Evolutionary conservation across 306 rosid genomes (phyloP).

Genomic region (Abrus pulchellus): DNA sequence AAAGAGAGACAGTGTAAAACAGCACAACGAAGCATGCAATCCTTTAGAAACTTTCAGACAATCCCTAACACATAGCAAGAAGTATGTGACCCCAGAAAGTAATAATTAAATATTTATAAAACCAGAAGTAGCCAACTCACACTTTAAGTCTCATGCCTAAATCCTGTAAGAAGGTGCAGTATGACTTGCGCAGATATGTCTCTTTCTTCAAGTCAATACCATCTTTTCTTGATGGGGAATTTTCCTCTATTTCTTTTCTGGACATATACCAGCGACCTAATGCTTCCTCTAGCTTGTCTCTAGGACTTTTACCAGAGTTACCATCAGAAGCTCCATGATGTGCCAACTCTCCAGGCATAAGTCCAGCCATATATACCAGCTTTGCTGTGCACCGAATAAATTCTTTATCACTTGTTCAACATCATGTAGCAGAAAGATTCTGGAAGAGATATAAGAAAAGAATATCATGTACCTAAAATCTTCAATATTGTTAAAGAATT

Average conservation of each 20-base stretch:
- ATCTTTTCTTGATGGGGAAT: conserved; percentile 86
- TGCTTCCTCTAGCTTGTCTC: conserved; percentile 52
- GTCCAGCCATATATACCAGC: conserved; percentile 52
- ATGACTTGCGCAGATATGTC: conserved; percentile 90
- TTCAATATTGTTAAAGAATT: conserved; percentile 26
- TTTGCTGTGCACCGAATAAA: conserved; percentile 40
- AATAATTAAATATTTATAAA: conserved; percentile 5
- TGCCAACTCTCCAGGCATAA: conserved; percentile 54
- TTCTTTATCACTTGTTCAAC: conserved; percentile 45
- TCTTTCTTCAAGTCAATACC: conserved; percentile 94
- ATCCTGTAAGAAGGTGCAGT: conserved; percentile 93
- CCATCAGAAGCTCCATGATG: conserved; percentile 49
- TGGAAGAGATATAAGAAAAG: conserved; percentile 40
- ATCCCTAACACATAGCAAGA: conserved; percentile 34
- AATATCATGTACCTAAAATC: conserved; percentile 37
- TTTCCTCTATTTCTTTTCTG: conserved; percentile 84
- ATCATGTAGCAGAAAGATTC: conserved; percentile 50
- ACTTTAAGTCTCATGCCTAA: conserved; percentile 97
- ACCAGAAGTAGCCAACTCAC: conserved; percentile 63
- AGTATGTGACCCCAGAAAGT: conserved; percentile 11
- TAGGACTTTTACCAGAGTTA: conserved; percentile 44
- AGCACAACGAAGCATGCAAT: conserved; percentile 12
- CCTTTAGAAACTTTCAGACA: neutral
- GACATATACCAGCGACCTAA: conserved; percentile 79
- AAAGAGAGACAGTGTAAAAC: conserved; percentile 16